Evolutionary conservation across 2,329 filamentous ascomycete genomes (phyloP).

Genomic region (Pseudogymnoascus sp.): DNA sequence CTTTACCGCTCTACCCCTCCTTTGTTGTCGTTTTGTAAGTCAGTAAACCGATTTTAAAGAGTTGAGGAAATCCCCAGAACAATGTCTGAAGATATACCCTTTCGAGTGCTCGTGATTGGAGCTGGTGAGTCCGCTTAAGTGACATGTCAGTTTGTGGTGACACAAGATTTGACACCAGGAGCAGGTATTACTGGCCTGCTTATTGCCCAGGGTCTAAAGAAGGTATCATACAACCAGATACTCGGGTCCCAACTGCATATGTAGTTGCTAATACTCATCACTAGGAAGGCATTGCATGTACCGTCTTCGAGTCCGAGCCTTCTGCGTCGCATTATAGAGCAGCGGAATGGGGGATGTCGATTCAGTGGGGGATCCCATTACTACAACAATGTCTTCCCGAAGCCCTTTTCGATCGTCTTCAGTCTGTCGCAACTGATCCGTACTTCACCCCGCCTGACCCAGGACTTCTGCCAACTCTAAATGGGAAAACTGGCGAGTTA

Average conservation of each 20-base stretch:
- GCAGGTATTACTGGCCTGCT: slow-evolving; percentile 36
- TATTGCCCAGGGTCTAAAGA: slow-evolving; percentile 36
- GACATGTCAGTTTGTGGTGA: neutral
- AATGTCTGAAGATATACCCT: slow-evolving; percentile 13
- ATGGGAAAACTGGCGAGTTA: slow-evolving; percentile 13
- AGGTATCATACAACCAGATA: slow-evolving; percentile 22
- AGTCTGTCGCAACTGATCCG: neutral
- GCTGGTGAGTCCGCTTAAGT: slow-evolving; percentile 13
- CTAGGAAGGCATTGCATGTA: slow-evolving; percentile 11
- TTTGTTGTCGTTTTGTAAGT: neutral
- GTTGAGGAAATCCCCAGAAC: neutral
- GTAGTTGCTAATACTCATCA: neutral
- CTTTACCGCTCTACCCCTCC: neutral
- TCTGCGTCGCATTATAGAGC: neutral
- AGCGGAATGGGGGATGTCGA: slow-evolving; percentile 15
- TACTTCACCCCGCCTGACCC: slow-evolving; percentile 1
- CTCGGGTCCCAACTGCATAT: neutral
- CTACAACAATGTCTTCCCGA: slow-evolving; percentile 11
- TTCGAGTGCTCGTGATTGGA: slow-evolving; percentile 19
- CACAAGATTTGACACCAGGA: neutral
- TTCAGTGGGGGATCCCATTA: slow-evolving; percentile 12
- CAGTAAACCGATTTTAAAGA: neutral
- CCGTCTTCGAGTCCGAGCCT: slow-evolving; percentile 14
- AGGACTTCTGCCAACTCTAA: neutral
- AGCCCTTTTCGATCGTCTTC: neutral